Evolutionary conservation across 176 grass and related monocot genomes (phyloP).

Genomic region (Puccinellia tenuiflora): DNA sequence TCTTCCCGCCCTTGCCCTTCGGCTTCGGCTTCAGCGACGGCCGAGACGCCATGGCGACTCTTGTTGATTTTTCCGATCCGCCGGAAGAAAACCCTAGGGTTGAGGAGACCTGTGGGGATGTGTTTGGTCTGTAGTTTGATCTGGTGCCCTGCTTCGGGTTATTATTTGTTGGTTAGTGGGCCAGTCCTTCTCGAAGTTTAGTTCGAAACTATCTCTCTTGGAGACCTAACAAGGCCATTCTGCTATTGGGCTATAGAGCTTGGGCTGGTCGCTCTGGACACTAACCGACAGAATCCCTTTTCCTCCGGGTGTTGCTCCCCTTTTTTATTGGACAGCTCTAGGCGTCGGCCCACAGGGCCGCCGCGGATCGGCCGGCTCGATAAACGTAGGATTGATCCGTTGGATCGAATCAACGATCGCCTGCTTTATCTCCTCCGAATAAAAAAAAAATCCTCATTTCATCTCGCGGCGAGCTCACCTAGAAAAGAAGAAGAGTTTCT

Average conservation of each 20-base stretch:
- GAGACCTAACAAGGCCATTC: background rate
- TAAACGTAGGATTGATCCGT: too few species aligned
- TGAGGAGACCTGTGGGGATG: background rate
- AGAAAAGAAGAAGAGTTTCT: too few species aligned
- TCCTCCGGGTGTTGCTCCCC: too few species aligned
- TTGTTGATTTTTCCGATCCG: background rate
- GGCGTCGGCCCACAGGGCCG: too few species aligned
- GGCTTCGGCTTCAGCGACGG: conserved; percentile 41
- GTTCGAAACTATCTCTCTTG: background rate
- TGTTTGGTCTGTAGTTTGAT: conserved; percentile 14
- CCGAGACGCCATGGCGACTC: conserved; percentile 41
- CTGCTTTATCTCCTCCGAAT: too few species aligned
- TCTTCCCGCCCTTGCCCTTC: conserved; percentile 40
- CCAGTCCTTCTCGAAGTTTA: background rate
- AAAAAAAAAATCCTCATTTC: too few species aligned
- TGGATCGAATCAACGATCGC: too few species aligned
- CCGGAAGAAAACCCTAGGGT: conserved; percentile 38
- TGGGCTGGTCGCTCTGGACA: too few species aligned
- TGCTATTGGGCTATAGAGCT: background rate
- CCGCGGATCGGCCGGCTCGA: too few species aligned
- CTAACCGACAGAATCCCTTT: too few species aligned
- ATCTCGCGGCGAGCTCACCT: too few species aligned
- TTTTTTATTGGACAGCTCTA: too few species aligned
- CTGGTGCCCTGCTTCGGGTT: background rate
- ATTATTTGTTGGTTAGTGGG: conserved; percentile 10